phyloP scores from a whole-genome alignment of 1,284 basidiomycete species.

The Grifola frondosa region DNA sequence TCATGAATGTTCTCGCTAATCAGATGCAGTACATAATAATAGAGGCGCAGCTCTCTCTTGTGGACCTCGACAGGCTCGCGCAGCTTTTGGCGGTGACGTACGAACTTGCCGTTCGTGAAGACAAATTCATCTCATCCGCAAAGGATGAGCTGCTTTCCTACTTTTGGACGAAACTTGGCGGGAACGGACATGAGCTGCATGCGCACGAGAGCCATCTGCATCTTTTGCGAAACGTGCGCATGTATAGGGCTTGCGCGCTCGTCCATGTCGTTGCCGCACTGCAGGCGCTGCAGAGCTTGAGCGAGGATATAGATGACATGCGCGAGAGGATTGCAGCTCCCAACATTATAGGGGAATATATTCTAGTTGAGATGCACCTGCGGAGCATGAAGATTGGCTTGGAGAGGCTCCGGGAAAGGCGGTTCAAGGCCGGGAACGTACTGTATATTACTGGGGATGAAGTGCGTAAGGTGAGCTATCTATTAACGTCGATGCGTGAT shows the following conservation, averaged over 20 bases:
- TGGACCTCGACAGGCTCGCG: slow-evolving; percentile 59
- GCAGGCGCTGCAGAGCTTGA: slow-evolving; percentile 58
- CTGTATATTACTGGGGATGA: no score
- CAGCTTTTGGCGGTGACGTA: slow-evolving; percentile 54
- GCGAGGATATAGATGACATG: slow-evolving; percentile 71
- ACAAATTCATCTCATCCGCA: slow-evolving; percentile 42
- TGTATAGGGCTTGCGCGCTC: slow-evolving; percentile 57
- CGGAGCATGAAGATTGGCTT: slow-evolving; percentile 63
- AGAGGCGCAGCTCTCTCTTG: slow-evolving; percentile 56
- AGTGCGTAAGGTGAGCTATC: no score
- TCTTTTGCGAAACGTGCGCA: slow-evolving; percentile 52
- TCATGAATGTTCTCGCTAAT: slow-evolving; percentile 57
- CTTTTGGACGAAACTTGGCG: slow-evolving; percentile 68
- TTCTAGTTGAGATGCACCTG: slow-evolving; percentile 73
- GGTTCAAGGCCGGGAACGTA: slow-evolving; percentile 39
- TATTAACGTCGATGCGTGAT: no score
- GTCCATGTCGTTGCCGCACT: slow-evolving; percentile 62
- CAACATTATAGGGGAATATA: slow-evolving; percentile 50
- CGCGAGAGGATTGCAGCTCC: slow-evolving; percentile 66
- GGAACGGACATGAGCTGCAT: slow-evolving; percentile 48
- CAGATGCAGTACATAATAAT: slow-evolving; percentile 56
- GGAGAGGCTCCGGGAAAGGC: slow-evolving; percentile 59
- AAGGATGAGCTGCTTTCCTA: slow-evolving; percentile 56
- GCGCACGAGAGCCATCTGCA: slow-evolving; percentile 49
- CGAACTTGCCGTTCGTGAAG: slow-evolving; percentile 58